Conservation (phyloP, 2,329 filamentous ascomycete genomes). For the Atkinsonella texensis region DNA sequence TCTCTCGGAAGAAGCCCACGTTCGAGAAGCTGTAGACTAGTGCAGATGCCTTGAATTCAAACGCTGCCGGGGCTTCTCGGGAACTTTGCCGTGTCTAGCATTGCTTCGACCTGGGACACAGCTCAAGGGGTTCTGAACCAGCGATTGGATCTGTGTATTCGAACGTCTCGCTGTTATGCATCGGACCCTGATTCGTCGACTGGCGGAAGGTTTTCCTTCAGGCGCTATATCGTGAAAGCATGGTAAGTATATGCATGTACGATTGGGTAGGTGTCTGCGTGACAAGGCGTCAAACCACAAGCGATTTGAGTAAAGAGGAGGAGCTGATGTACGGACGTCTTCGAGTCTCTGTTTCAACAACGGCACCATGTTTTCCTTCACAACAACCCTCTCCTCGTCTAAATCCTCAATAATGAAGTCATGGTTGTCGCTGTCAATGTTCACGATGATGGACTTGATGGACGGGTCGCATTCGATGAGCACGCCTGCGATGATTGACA, state of each 20-base stretch:
- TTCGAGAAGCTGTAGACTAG: conserved; percentile 68
- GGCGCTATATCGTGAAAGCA: conserved; percentile 22
- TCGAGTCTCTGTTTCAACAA: conserved; percentile 58
- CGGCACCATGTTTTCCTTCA: conserved; percentile 62
- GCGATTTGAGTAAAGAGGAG: background rate
- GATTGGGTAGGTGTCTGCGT: no score
- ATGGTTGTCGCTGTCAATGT: conserved; percentile 58
- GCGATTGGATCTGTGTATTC: background rate
- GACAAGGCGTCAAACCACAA: background rate
- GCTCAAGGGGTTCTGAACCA: no score
- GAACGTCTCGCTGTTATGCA: conserved; percentile 11
- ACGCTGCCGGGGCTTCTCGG: no score
- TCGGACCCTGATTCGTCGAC: conserved; percentile 42
- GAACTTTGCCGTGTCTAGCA: background rate
- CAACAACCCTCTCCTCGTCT: conserved; percentile 62
- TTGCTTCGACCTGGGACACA: background rate
- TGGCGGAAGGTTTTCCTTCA: conserved; percentile 39
- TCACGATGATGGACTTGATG: conserved; percentile 75
- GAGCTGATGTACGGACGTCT: conserved; percentile 35
- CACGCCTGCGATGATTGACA: conserved; percentile 37
- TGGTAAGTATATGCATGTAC: background rate
- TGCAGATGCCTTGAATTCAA: background rate
- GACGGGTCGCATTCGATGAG: conserved; percentile 76
- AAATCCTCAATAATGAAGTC: conserved; percentile 71
- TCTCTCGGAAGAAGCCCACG: conserved; percentile 66